Base-by-base conservation (phyloP, 163 green algal genomes). In the Scenedesmus sp. region DNA sequence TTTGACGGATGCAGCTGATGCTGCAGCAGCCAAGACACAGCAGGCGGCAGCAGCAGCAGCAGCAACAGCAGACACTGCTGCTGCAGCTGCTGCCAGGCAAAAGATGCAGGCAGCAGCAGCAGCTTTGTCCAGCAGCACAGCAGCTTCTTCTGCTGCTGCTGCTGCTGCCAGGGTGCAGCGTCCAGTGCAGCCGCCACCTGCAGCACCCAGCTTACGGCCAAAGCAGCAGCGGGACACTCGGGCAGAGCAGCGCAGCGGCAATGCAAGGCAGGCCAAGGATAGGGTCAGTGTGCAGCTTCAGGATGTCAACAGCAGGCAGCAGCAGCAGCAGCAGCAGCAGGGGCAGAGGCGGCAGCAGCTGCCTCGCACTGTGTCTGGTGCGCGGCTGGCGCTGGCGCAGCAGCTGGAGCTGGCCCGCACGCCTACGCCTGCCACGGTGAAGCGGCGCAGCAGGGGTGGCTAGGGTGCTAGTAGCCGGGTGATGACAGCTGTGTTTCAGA, bases 331-430 rank as follows among this genome's bases (percentile, higher is more conserved):
- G 76, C 76, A 56, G 74, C 34, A n/a, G 76, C 76, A 84, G 76
- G 26, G 46, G 76, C 12, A 84, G 76, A 57, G n/a, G 76, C 76
- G 76, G 10, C 34, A 20, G 82, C 82, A 67, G 82, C 82, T 87
- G 16, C 82, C 82, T 6, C 82, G 82, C 5, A 87, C 82, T 66
- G 82, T 87, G 55, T 87, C 82, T 46, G 82, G 55, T 8, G 82
- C 54, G 0, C 54, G 20, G 55, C 82, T 87, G 20, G 20, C 4
- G 55, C 55, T 87, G 55, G 82, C 82, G 4, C 20, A 73, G 55
- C 55, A 66, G 54, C 82, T 87, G 82, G 82, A 87, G 82, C 55
- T 16, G 2, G 16, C 55, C 15, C 54, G 82, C 18, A 87, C 55
- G 12, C 82, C 82, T 16, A 73, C 82, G 2, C 2, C 55, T 20